A percentile compares a stretch with the other conserved stretches of the same genome.
Evolutionary conservation across 1,284 basidiomycete species (phyloP).

Genomic region (Boletus sp.): DNA sequence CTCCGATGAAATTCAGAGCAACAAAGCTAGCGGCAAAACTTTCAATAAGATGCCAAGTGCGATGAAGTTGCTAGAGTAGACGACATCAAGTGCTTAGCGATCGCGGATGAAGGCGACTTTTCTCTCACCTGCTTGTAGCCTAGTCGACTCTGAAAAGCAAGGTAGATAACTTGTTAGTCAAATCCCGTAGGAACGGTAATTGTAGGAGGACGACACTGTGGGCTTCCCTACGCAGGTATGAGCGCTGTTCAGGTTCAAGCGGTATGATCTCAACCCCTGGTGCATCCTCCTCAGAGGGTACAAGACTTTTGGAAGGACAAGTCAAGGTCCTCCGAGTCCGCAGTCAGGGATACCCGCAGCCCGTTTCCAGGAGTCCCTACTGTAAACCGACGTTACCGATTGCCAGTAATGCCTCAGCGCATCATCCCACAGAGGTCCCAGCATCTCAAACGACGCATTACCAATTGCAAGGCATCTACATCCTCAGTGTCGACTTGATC

Average conservation of each 20-base stretch:
- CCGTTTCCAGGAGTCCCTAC: conserved; percentile 60
- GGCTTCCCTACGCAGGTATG: conserved; percentile 95
- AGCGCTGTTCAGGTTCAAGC: conserved; percentile 93
- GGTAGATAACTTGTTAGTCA: conserved; percentile 46
- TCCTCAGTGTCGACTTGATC: conserved; percentile 31
- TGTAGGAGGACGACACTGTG: conserved; percentile 53
- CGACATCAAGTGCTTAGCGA: conserved; percentile 6
- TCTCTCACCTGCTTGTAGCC: conserved; percentile 74
- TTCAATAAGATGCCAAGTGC: conserved; percentile 75
- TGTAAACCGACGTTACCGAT: conserved; percentile 71
- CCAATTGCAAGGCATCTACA: conserved; percentile 60
- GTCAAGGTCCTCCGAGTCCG: conserved; percentile 22
- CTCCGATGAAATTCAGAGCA: conserved; percentile 82
- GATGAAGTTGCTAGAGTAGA: conserved; percentile 66
- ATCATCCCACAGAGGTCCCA: conserved; percentile 30
- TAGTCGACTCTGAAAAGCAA: conserved; percentile 55
- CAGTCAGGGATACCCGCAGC: conserved; percentile 80
- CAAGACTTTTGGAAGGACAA: conserved; percentile 13
- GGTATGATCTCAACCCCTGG: conserved; percentile 87
- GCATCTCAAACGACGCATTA: conserved; percentile 38
- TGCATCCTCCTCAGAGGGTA: conserved; percentile 27
- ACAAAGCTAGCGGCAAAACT: conserved; percentile 84
- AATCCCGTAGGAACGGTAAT: conserved; percentile 39
- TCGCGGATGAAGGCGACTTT: background rate
- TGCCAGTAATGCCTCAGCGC: conserved; percentile 32